These are phyloP conservation scores for Yamadazyma spencermartinsiae DNA, from an alignment of 1,139 yeast genomes.

Conservation along the genomic window DNA sequence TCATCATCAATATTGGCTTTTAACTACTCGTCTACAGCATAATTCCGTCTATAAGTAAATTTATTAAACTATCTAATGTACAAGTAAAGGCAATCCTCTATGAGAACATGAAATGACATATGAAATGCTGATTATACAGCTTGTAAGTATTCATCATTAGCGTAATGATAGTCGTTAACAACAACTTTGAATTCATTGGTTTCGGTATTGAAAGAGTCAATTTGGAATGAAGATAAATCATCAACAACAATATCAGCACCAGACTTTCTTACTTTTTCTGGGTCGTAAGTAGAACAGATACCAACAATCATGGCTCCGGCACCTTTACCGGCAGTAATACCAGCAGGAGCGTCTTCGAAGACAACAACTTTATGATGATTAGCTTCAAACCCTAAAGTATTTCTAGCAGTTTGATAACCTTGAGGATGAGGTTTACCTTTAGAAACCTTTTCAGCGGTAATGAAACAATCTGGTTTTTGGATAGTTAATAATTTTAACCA, in stretches of 20 bases:
- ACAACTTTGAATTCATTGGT: constrained; percentile 50
- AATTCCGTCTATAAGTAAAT: not conserved
- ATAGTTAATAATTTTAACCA: constrained; percentile 73
- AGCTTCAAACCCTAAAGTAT: constrained; percentile 53
- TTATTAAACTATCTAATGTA: constrained; percentile 2
- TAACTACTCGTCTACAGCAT: not conserved
- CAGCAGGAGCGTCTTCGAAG: constrained; percentile 88
- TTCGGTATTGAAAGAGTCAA: constrained; percentile 43
- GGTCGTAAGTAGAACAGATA: constrained; percentile 75
- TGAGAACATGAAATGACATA: not conserved
- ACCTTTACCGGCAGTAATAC: constrained; percentile 79
- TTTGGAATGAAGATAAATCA: constrained; percentile 55
- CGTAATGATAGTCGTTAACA: constrained; percentile 46
- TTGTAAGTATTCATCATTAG: constrained; percentile 45
- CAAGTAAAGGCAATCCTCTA: constrained; percentile 2
- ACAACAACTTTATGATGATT: constrained; percentile 57
- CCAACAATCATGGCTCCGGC: constrained; percentile 85
- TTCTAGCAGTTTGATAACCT: constrained; percentile 71
- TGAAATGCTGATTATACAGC: constrained; percentile 15
- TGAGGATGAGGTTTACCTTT: constrained; percentile 84
- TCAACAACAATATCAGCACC: constrained; percentile 83
- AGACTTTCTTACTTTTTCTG: constrained; percentile 64
- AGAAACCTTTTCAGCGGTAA: constrained; percentile 76
- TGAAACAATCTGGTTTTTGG: constrained; percentile 67
- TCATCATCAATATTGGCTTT: too few species aligned